Conservation (phyloP, 2,329 filamentous ascomycete genomes). For the Fusarium illudens region DNA sequence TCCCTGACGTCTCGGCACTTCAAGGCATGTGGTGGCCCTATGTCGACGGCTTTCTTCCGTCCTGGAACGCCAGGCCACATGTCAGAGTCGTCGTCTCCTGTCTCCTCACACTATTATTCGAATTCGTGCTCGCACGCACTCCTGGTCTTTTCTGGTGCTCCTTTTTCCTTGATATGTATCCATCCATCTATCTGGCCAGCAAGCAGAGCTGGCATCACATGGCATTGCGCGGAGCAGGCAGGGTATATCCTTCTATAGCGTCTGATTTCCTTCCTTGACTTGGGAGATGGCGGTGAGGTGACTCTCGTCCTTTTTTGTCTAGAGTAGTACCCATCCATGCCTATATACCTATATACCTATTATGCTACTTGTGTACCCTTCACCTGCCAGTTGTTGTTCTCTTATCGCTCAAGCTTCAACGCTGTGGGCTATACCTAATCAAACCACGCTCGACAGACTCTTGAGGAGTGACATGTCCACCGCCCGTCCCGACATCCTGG, state of each 20-base stretch:
- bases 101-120: neutral
- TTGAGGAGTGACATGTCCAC: neutral
- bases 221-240: constrained; percentile 31
- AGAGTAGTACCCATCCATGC: neutral
- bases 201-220: constrained; percentile 21
- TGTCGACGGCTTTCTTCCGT: neutral
- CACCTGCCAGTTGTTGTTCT: neutral
- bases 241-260: constrained; percentile 16
- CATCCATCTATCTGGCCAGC: too few species aligned
- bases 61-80: neutral
- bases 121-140: neutral
- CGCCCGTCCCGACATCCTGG: constrained; percentile 2
- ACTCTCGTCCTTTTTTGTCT: neutral
- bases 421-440: neutral
- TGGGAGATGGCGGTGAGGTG: neutral
- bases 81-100: neutral
- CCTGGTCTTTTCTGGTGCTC: neutral
- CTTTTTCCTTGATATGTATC: constrained; percentile 4
- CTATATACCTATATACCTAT: constrained; percentile 9
- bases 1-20: constrained; percentile 3
- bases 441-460: neutral
- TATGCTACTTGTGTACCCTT: neutral
- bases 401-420: neutral
- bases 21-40: neutral
- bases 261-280: constrained; percentile 3